phyloP scores from a whole-genome alignment of 306 rosid genomes.

The Albizia julibrissin region DNA sequence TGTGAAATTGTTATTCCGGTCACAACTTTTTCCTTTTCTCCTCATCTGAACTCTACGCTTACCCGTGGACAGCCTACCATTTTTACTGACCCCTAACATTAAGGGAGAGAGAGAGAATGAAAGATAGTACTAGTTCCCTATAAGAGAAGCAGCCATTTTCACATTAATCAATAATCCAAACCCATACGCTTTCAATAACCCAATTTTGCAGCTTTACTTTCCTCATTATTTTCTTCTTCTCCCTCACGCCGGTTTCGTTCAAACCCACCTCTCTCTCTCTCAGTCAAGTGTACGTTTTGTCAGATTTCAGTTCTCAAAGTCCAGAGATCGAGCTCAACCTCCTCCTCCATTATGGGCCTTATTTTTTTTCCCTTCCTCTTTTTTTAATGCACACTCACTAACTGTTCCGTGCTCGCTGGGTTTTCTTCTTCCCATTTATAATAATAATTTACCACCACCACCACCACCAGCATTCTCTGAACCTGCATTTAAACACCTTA shows the following conservation, averaged over 20 bases:
- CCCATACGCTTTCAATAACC: background rate
- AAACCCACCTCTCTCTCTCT: background rate
- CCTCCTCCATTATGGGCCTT: background rate
- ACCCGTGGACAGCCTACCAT: too few relatives aligned
- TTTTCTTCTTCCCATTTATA: background rate
- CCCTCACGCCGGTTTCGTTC: background rate
- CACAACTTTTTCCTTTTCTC: too few relatives aligned
- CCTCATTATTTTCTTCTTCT: background rate
- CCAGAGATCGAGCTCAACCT: background rate
- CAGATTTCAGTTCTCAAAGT: constrained; percentile 46
- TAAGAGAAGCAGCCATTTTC: constrained; percentile 33
- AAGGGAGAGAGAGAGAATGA: background rate
- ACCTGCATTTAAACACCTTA: constrained; percentile 37
- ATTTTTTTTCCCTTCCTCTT: background rate
- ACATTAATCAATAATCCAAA: constrained; percentile 24
- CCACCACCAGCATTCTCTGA: background rate
- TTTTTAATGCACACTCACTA: background rate
- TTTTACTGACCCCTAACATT: too few relatives aligned
- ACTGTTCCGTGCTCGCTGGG: constrained; percentile 28
- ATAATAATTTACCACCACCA: too few relatives aligned
- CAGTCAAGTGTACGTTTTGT: constrained; percentile 43
- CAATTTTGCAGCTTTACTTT: constrained; percentile 1
- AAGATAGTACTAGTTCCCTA: background rate
- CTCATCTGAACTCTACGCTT: too few relatives aligned
- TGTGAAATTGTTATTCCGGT: too few relatives aligned